phyloP scores from a whole-genome alignment of 2,329 filamentous ascomycete species.

The Elsinoe perseae region DNA sequence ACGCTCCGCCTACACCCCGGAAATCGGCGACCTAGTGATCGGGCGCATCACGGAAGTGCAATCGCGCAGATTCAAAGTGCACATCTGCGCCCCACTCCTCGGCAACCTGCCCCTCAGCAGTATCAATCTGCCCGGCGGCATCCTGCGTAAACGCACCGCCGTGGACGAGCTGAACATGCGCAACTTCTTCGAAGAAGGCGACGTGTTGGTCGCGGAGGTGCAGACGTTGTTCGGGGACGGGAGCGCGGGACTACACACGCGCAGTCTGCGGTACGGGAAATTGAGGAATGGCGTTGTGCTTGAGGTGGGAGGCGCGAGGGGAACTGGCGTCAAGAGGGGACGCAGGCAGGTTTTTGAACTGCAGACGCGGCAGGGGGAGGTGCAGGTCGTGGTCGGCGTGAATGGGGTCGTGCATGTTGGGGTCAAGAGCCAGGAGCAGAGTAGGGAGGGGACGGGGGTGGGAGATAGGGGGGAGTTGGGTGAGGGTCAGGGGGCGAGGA shows the following conservation, averaged over 20 bases:
- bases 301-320: conserved; percentile 59
- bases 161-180: conserved; percentile 96
- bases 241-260: conserved; percentile 78
- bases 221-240: conserved; percentile 83
- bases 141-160: conserved; percentile 81
- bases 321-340: conserved; percentile 65
- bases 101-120: conserved; percentile 76
- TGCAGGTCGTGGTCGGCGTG: conserved; percentile 85
- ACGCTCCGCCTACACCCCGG: conserved; percentile 85
- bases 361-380: conserved; percentile 55
- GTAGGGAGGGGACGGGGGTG: conserved; percentile 44
- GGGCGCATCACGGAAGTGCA: conserved; percentile 95
- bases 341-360: conserved; percentile 85
- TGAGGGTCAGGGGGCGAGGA: conserved; percentile 66
- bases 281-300: conserved; percentile 88
- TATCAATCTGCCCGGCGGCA: conserved; percentile 92
- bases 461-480: conserved; percentile 72
- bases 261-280: conserved; percentile 89
- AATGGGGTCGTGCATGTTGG: conserved; percentile 87
- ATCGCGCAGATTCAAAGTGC: conserved; percentile 85
- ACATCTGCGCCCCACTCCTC: conserved; percentile 80
- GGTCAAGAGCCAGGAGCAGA: conserved; percentile 58
- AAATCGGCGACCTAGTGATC: conserved; percentile 92
- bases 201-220: conserved; percentile 89
- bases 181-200: conserved; percentile 93